Percentiles rank a stretch among this genome's conserved stretches.
Evolutionary conservation across 768 basidiomycete species (phyloP).

Genomic region (Suillus spraguei): DNA sequence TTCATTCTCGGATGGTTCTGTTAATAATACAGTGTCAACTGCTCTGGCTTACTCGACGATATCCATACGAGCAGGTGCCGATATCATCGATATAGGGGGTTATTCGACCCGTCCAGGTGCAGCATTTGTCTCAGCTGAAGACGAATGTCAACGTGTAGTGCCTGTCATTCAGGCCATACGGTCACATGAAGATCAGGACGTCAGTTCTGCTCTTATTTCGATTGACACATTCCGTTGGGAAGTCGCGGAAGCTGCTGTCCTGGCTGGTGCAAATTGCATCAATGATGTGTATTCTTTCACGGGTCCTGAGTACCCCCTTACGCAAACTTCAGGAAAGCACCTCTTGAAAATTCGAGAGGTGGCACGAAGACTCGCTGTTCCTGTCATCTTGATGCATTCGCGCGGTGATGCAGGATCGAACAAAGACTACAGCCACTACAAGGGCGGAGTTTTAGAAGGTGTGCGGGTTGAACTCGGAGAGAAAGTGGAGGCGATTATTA

Average conservation of each 20-base stretch:
- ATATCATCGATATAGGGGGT: constrained; percentile 91
- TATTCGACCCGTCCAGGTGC: constrained; percentile 91
- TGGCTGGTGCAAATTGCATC: constrained; percentile 88
- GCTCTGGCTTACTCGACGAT: constrained; percentile 55
- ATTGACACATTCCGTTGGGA: constrained; percentile 58
- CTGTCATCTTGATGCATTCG: constrained; percentile 94
- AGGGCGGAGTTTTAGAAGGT: constrained; percentile 58
- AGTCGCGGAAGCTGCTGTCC: constrained; percentile 74
- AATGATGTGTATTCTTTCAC: constrained; percentile 90
- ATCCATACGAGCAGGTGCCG: constrained; percentile 59
- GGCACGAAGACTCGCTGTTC: constrained; percentile 66
- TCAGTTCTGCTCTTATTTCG: constrained; percentile 24
- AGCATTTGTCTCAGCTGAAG: constrained; percentile 59
- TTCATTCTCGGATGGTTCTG: constrained; percentile 90
- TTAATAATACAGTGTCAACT: constrained; percentile 49
- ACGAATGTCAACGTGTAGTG: constrained; percentile 74
- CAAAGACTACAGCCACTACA: constrained; percentile 62
- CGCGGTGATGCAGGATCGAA: constrained; percentile 79
- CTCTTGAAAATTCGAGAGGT: constrained; percentile 65
- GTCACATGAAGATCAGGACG: constrained; percentile 19
- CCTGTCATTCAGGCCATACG: constrained; percentile 70
- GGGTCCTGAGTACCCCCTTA: constrained; percentile 56
- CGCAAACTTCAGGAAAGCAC: constrained; percentile 36
- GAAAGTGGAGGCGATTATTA: constrained; percentile 66
- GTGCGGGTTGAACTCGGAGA: constrained; percentile 72